Conservation (phyloP, 371 early-diverging fungal species). For the Funneliformis caledonium region DNA sequence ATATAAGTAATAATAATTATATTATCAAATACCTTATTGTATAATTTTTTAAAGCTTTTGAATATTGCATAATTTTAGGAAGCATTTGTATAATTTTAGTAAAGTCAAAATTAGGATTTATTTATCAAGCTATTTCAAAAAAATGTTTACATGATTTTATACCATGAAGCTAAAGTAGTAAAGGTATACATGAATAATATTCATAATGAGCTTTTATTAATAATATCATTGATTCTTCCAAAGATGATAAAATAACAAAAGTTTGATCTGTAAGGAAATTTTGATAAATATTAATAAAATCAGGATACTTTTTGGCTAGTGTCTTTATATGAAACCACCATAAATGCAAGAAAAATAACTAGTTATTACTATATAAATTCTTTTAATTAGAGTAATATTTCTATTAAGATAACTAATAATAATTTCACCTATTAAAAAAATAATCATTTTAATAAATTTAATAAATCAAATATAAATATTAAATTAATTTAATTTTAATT, state of each 20-base stretch:
- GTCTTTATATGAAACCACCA: not conserved
- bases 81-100: no score
- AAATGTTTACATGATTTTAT: no score
- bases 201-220: no score
- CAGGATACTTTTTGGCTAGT: not conserved
- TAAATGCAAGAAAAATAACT: not conserved
- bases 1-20: not conserved
- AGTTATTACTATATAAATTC: not conserved
- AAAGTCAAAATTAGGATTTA: no score
- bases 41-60: not conserved
- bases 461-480: no score
- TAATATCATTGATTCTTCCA: slow-evolving; percentile 2
- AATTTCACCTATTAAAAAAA: not conserved
- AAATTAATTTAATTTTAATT: no score
- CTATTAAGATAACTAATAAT: not conserved
- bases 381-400: not conserved
- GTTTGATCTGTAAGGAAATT: not conserved
- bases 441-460: not conserved
- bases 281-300: not conserved
- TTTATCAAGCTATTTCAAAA: no score
- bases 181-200: no score
- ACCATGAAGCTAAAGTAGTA: no score
- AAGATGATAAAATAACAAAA: not conserved
- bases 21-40: not conserved
- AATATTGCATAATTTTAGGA: slow-evolving; percentile 1